Base-by-base conservation (phyloP, 2,329 filamentous ascomycete species). In the Blumeriella jaapii region DNA sequence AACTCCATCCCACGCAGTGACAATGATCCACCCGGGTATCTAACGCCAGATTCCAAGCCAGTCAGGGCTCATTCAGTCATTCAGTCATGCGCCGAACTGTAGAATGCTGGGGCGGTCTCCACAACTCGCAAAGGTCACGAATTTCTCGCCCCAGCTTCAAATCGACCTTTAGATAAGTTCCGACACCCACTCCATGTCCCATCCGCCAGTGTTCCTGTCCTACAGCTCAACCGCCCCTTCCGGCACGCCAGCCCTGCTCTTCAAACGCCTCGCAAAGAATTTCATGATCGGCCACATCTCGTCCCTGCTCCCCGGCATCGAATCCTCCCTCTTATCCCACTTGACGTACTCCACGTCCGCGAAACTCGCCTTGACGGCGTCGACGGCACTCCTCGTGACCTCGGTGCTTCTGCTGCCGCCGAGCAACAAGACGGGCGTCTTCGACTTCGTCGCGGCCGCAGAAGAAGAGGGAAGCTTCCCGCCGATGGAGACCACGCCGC, bases 261-360 rank as follows among this genome's bases (percentile, higher is more conserved):
- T 47, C 41, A 91, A 57, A 50, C 78, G 68, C 32, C 78, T 69
- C 0, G 78, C 78, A 50, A 86, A 70, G 50, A 79, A 95, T 52
- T 80, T 74, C 85, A 95, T 95, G 41, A 95, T 70, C 0, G 87
- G 86, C 51, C 87, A 54, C 69, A 93, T 87, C 65, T 96, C 87
- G 8, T 93, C 85, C 34, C 80, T 68, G 54, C 69, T 79, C 29
- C 67, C 64, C n/a, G 86, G 85, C 87, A 95, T 94, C 1, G 69
- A 70, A 57, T 93, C 84, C 5, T 78, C 82, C 2, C 57, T 59
- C 53, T 78, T 74, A 51, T 68, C 71, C 74, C 82, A 91, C 51
- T 71, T 71, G 37, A 75, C 75, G 44, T 78, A 66, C 55, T 74
- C 68, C 14, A 84, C 74, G 50, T 75, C 67, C 44, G 67, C 61